Percentiles rank a stretch among this genome's conserved stretches.
phyloP scores from a whole-genome alignment of 202 grass and related monocot genomes.

The Tripidium arundinaceum region DNA sequence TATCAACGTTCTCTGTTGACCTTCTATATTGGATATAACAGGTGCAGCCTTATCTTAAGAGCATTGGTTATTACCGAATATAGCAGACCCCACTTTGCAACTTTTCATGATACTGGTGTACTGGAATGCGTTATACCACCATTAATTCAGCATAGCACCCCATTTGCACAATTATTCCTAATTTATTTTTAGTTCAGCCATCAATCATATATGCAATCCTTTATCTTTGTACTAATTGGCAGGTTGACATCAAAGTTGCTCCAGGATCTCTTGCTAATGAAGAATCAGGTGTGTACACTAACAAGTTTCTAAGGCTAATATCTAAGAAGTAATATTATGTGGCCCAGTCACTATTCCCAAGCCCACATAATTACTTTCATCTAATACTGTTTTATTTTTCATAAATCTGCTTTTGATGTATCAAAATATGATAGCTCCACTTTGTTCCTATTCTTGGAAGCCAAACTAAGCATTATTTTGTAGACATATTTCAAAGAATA shows the following conservation, averaged over 20 bases:
- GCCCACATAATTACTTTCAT: neutral
- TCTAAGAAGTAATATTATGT: neutral
- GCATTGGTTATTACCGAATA: conserved; percentile 13
- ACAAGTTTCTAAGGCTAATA: neutral
- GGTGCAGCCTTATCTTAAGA: neutral
- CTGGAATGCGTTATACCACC: neutral
- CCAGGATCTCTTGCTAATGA: conserved; percentile 92
- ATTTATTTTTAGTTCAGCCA: neutral
- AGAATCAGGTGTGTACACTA: conserved; percentile 58
- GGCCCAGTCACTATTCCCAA: neutral
- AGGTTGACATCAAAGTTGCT: conserved; percentile 92
- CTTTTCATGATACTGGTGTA: neutral
- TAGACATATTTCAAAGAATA: conserved; percentile 3
- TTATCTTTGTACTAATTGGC: conserved; percentile 21
- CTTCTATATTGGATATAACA: neutral
- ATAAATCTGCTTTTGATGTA: conserved; percentile 12
- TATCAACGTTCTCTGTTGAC: neutral
- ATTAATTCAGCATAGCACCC: neutral
- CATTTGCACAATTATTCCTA: neutral
- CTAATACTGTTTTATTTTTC: neutral
- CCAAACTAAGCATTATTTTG: neutral
- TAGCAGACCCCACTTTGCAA: neutral
- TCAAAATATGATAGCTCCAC: neutral
- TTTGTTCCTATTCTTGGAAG: neutral
- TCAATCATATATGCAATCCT: neutral